A percentile compares a stretch with the other conserved stretches of the same genome.
Evolutionary conservation across 306 rosid genomes (phyloP).

Genomic region (Ormosia semicastrata): DNA sequence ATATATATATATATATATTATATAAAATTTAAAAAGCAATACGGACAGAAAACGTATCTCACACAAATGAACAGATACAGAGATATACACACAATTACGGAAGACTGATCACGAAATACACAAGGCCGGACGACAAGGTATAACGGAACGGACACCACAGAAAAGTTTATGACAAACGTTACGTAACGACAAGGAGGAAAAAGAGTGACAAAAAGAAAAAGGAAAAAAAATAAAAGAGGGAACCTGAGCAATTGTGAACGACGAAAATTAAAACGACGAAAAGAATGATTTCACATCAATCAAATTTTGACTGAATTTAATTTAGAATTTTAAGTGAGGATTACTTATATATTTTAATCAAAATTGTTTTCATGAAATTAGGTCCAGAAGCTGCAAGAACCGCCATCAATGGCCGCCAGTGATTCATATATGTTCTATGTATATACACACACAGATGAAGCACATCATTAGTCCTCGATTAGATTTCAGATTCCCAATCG

Average conservation of each 20-base stretch:
- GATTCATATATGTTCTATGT: conserved; percentile 26
- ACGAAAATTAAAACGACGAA: background rate
- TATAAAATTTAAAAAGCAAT: background rate
- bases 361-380: conserved; percentile 26
- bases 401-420: conserved; percentile 49
- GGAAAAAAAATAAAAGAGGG: background rate
- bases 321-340: background rate
- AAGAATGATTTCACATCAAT: background rate
- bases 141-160: background rate
- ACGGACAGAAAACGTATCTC: background rate
- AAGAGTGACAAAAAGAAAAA: background rate
- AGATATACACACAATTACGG: background rate
- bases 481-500: conserved; percentile 24
- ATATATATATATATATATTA: no score
- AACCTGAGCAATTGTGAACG: background rate
- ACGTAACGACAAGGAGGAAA: background rate
- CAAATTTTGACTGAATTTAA: conserved; percentile 1
- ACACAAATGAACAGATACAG: background rate
- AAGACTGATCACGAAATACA: background rate
- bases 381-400: conserved; percentile 40
- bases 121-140: background rate
- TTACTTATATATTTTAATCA: background rate
- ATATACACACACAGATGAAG: conserved; percentile 23
- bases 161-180: background rate
- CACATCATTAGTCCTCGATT: conserved; percentile 27